Evolutionary conservation across 306 rosid species (phyloP).

Genomic region (Amphicarpaea edgeworthii): DNA sequence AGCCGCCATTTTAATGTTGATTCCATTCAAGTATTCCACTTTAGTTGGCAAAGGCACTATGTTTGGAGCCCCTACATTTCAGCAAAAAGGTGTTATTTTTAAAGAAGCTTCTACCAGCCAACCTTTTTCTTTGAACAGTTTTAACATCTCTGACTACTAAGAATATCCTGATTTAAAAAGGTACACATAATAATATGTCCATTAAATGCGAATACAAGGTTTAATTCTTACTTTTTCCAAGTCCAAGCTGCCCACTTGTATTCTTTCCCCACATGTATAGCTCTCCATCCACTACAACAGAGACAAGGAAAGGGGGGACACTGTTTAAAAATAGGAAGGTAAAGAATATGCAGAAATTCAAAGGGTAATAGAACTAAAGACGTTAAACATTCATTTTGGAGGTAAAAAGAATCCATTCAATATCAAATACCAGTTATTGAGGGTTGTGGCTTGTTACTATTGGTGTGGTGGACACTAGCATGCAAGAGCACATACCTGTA

Average conservation of each 20-base stretch:
- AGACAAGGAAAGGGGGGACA: not conserved
- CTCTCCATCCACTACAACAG: conserved; percentile 79
- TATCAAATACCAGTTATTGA: conserved; percentile 10
- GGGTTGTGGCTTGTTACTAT: conserved; percentile 17
- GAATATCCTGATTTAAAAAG: conserved; percentile 3
- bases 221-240: conserved; percentile 83
- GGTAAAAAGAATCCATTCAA: not conserved
- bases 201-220: conserved; percentile 36
- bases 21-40: conserved; percentile 86
- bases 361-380: conserved; percentile 4
- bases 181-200: conserved; percentile 9
- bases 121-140: conserved; percentile 20
- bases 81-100: conserved; percentile 40
- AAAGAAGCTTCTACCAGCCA: conserved; percentile 25
- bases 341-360: conserved; percentile 33
- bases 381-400: conserved; percentile 9
- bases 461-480: not conserved
- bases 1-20: conserved; percentile 75
- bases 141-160: conserved; percentile 31
- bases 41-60: conserved; percentile 73
- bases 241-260: conserved; percentile 93
- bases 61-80: conserved; percentile 67
- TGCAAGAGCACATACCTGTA: conserved; percentile 66
- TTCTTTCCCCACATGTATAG: conserved; percentile 93
- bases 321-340: conserved; percentile 20